Conservation (phyloP, 345 rosid genomes). For the Gossypium anomalum region DNA sequence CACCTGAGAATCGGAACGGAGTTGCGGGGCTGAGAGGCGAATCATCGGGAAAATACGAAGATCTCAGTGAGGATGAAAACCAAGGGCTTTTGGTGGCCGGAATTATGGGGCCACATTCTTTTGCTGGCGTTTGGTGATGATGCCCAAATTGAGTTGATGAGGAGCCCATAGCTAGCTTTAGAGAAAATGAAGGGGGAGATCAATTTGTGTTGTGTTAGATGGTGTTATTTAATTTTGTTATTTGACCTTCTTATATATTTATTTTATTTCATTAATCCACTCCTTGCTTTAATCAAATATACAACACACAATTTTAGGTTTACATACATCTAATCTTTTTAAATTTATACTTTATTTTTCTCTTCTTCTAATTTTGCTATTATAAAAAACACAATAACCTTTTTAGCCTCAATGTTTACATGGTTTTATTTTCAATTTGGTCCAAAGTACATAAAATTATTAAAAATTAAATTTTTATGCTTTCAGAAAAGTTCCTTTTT, state of each 20-base stretch:
- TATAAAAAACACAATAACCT: too few relatives aligned
- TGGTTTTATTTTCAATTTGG: too few relatives aligned
- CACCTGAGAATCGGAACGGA: constrained; percentile 57
- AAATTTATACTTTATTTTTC: too few relatives aligned
- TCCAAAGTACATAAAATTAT: too few relatives aligned
- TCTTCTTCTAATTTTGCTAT: too few relatives aligned
- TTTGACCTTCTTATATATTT: background rate
- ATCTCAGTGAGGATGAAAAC: constrained; percentile 31
- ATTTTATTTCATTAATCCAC: too few relatives aligned
- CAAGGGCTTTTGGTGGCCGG: constrained; percentile 22
- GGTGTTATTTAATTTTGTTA: background rate
- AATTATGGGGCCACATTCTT: constrained; percentile 11
- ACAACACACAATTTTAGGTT: too few relatives aligned
- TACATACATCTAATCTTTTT: too few relatives aligned
- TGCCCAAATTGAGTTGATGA: constrained; percentile 2
- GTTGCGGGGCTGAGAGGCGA: constrained; percentile 57
- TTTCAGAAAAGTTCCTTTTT: too few relatives aligned
- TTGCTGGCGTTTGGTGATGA: constrained; percentile 19
- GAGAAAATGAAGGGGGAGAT: background rate
- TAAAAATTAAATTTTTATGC: too few relatives aligned
- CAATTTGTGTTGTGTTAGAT: background rate
- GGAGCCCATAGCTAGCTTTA: constrained; percentile 20
- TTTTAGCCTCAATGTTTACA: too few relatives aligned
- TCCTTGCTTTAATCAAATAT: too few relatives aligned
- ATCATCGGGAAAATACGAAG: constrained; percentile 17